Percentiles rank a stretch among this genome's conserved stretches.
These are phyloP conservation scores for Malus orientalis DNA, from an alignment of 306 rosid species.

Conservation along the genomic window DNA sequence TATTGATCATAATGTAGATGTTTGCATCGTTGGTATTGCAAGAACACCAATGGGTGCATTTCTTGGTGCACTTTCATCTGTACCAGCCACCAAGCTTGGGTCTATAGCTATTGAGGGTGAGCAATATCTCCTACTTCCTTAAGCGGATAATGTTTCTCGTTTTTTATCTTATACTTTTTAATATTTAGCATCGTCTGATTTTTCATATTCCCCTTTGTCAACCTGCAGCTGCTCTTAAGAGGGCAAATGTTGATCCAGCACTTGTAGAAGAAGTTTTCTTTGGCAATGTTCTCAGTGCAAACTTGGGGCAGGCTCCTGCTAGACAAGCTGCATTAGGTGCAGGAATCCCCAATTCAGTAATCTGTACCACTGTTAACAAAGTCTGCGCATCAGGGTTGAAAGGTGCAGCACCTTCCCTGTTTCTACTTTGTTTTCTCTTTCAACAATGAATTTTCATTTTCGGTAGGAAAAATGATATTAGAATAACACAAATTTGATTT, in stretches of 20 bases:
- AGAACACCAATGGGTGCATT: conserved; percentile 97
- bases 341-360: conserved; percentile 75
- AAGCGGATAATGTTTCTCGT: background rate
- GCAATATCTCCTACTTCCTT: background rate
- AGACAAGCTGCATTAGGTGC: conserved; percentile 98
- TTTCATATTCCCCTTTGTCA: background rate
- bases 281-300: conserved; percentile 95
- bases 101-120: conserved; percentile 85
- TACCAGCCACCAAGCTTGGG: conserved; percentile 87
- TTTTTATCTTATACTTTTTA: background rate
- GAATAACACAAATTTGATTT: background rate
- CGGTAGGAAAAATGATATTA: background rate
- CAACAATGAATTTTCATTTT: background rate
- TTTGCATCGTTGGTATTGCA: conserved; percentile 92
- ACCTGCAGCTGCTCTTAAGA: conserved; percentile 77
- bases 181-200: background rate
- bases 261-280: conserved; percentile 87
- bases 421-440: background rate
- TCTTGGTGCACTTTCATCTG: conserved; percentile 80
- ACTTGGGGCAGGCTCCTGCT: conserved; percentile 99
- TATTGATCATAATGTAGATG: conserved; percentile 50
- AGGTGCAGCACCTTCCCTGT: conserved; percentile 35
- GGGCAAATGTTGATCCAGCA: conserved; percentile 84
- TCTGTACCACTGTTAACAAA: conserved; percentile 87
- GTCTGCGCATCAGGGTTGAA: conserved; percentile 99